Evolutionary conservation across 495 filamentous ascomycete species (phyloP), one percentile per base, ranked within the genome.

Genomic region (Penicillium canariense): DNA sequence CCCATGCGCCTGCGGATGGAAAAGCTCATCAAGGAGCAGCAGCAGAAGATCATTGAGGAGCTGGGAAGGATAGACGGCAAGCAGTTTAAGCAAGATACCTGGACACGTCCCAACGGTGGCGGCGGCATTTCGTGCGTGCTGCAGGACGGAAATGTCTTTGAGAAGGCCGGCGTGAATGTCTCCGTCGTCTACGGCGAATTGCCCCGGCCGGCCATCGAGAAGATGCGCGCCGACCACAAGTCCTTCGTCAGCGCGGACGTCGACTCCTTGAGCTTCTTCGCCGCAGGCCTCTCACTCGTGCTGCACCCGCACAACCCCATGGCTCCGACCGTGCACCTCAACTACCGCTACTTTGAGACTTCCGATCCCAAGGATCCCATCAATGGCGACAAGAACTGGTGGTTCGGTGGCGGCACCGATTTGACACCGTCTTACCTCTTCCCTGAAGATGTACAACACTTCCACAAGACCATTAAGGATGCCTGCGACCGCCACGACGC

Each of bases 1-100:
- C 91, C 95, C 0, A 99, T 99, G 95, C 93, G 95, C 40, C 79
- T 97, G 36, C 90, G 92, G 34, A 97, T 97, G 94, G 95, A 97
- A 71, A 81, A 87, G 53, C 88, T 97, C 68, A 91, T 97, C 68
- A 94, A 94, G 68, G 81, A 88, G 50, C 87, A 97, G 59, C 94
- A 99, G 66, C 81, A 86, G 54, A 83, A 87, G 48, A 97, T 97
- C 50, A 87, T 97, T 2, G 70, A 78, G 31, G 89, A 86, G 26
- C 81, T 98, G 4, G 85, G 93, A 66, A 77, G 82, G 54, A 75
- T 96, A 27, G 94, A 99, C 67, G 89, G 90, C 35, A 83, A 81
- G 50, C 79, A 81, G 52, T 99, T 99, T 74, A 76, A 78, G 38
- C 73, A 84, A 28, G 94, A 99, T 73, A 86, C 84, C 31, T 99